phyloP scores from a whole-genome alignment of 495 filamentous ascomycete species.

The Hypoxylon crocopeplum region DNA sequence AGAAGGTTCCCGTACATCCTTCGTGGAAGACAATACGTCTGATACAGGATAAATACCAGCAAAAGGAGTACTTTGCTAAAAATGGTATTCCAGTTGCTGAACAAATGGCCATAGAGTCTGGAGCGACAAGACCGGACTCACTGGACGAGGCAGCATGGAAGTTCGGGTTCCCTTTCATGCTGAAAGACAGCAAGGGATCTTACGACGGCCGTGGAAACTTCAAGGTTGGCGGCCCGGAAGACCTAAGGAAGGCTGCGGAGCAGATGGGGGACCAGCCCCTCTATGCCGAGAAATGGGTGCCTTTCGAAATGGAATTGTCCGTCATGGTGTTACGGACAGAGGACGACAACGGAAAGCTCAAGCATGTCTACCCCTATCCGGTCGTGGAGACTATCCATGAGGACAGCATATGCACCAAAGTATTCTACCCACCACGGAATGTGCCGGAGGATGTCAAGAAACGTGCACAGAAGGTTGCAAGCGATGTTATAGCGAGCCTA shows the following conservation, averaged over 20 bases:
- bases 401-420: constrained; percentile 93
- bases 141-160: constrained; percentile 67
- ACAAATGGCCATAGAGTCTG: constrained; percentile 64
- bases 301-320: constrained; percentile 85
- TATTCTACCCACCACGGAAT: constrained; percentile 81
- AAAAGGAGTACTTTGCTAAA: constrained; percentile 80
- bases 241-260: constrained; percentile 72
- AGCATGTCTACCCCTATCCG: constrained; percentile 74
- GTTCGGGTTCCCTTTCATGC: constrained; percentile 89
- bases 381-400: constrained; percentile 95
- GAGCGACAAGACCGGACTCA: constrained; percentile 58
- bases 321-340: constrained; percentile 96
- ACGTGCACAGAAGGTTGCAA: constrained; percentile 77
- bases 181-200: constrained; percentile 90
- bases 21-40: constrained; percentile 86
- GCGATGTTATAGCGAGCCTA: constrained; percentile 77
- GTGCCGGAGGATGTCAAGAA: constrained; percentile 66
- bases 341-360: constrained; percentile 62
- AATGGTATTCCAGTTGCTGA: constrained; percentile 74
- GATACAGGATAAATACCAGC: constrained; percentile 95
- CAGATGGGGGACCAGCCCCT: constrained; percentile 73
- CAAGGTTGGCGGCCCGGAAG: constrained; percentile 68
- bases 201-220: constrained; percentile 96
- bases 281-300: constrained; percentile 91
- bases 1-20: constrained; percentile 73